Evolutionary conservation across 192 early-diverging fungal species (phyloP), one percentile per base, ranked within the genome.

Genomic region (Entophlyctis luteolus): DNA sequence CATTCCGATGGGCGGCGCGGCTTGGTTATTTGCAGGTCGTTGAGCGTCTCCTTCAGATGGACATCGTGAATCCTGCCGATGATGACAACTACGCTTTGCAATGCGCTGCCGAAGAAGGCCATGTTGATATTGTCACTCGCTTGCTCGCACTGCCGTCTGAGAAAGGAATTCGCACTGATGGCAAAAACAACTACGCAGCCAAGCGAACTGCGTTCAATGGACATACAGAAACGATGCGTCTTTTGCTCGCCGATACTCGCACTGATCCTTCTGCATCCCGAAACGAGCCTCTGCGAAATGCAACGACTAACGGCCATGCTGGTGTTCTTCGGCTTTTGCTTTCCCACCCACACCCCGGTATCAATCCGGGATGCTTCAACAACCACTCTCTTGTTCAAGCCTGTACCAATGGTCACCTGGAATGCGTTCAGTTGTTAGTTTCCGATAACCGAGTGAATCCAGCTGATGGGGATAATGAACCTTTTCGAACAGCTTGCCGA

Each of bases 291-390:
- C 12, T 68, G 1, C 38, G 47, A 10, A 48, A 48, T 18, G 55
- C 63, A 2, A 65, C 23, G 4, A 54, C 20, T 46, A 70, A 66
- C 52, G 73, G 73, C 20, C 73, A 75, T 42, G 22, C 63, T n/a
- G 37, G 23, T 10, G 54, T 55, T 18, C 55, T 76, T 14, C 65
- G 54, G 20, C 32, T 72, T n/a, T 46, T 76, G 27, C 34, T 76
- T 10, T 16, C 6, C 32, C 58, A 67, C 38, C 25, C 18, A 6
- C 31, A 59, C n/a, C n/a, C n/a, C n/a, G 39, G n/a, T 42, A 59
- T 50, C 3, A 49, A 73, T 33, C 48, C 65, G 31, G 45, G 28
- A 6, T 33, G 23, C 12, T n/a, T 38, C 20, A 52, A 39, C 16
- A 49, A 73, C 22, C 33, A 27, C 6, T n/a, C 67, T 6, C 59